These are phyloP conservation scores for Tricholoma sp. DNA, from an alignment of 768 basidiomycete species.

Conservation along the genomic window DNA sequence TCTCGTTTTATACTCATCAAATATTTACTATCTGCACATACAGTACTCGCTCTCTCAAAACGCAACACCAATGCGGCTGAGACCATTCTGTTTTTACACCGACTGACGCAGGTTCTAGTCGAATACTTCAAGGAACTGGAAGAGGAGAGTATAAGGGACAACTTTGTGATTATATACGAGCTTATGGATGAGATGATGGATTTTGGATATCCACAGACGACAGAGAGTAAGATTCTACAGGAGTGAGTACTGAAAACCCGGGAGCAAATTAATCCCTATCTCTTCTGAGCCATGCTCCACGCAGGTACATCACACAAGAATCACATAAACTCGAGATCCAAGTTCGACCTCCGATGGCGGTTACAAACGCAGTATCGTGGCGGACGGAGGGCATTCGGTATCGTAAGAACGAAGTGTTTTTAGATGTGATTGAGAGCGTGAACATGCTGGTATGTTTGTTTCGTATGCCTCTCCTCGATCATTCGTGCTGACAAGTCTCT, in stretches of 20 bases:
- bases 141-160: slow-evolving; percentile 98
- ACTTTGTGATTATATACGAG: slow-evolving; percentile 99
- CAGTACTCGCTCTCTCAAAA: slow-evolving; percentile 94
- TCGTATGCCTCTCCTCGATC: not conserved
- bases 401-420: slow-evolving; percentile 98
- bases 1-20: not conserved
- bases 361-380: slow-evolving; percentile 99
- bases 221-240: slow-evolving; percentile 98
- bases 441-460: slow-evolving; percentile 74
- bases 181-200: slow-evolving; percentile 99
- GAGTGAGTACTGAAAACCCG: slow-evolving; percentile 49
- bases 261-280: not conserved
- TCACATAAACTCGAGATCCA: slow-evolving; percentile 95
- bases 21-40: not conserved
- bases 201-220: slow-evolving; percentile 98
- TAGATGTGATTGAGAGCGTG: slow-evolving; percentile 97
- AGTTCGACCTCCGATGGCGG: slow-evolving; percentile 90
- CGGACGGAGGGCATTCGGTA: slow-evolving; percentile 95
- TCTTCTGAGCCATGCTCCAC: not conserved
- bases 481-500: not conserved
- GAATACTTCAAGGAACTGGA: slow-evolving; percentile 99
- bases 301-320: slow-evolving; percentile 95
- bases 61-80: slow-evolving; percentile 95
- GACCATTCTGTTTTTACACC: slow-evolving; percentile 93
- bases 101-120: slow-evolving; percentile 85